phyloP scores from a whole-genome alignment of 371 early-diverging fungal species.

The Mucor mucedo region DNA sequence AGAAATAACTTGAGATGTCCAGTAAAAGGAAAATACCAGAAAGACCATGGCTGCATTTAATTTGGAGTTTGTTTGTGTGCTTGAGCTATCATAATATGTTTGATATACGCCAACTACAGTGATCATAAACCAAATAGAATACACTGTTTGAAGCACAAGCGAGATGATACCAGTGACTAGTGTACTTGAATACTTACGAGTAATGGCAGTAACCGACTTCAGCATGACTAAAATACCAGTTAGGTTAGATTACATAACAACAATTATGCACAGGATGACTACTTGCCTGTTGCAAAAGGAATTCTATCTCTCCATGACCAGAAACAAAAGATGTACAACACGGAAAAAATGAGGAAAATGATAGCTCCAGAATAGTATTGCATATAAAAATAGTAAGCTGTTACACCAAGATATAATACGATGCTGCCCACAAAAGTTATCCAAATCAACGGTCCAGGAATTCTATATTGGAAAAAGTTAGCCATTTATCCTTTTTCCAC shows the following conservation, averaged over 20 bases:
- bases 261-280: not conserved
- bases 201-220: constrained; percentile 59
- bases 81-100: constrained; percentile 26
- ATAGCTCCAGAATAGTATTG: constrained; percentile 59
- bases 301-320: constrained; percentile 58
- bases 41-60: constrained; percentile 62
- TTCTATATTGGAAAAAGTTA: constrained; percentile 20
- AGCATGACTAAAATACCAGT: constrained; percentile 46
- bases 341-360: constrained; percentile 51
- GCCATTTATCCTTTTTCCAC: constrained; percentile 9
- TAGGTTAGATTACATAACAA: not conserved
- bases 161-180: constrained; percentile 49
- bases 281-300: constrained; percentile 64
- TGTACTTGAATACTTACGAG: constrained; percentile 61
- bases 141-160: constrained; percentile 57
- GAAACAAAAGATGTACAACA: constrained; percentile 50
- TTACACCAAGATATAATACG: constrained; percentile 56
- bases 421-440: constrained; percentile 55
- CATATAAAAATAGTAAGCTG: constrained; percentile 56
- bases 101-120: constrained; percentile 56
- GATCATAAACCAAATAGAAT: constrained; percentile 53
- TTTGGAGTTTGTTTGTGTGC: constrained; percentile 17
- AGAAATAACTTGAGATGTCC: constrained; percentile 79
- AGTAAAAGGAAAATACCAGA: constrained; percentile 76
- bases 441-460: constrained; percentile 47